Evolutionary conservation across 179 eudicot species (phyloP), one percentile per base, ranked within the genome.

Genomic region (Kewa caespitosa): DNA sequence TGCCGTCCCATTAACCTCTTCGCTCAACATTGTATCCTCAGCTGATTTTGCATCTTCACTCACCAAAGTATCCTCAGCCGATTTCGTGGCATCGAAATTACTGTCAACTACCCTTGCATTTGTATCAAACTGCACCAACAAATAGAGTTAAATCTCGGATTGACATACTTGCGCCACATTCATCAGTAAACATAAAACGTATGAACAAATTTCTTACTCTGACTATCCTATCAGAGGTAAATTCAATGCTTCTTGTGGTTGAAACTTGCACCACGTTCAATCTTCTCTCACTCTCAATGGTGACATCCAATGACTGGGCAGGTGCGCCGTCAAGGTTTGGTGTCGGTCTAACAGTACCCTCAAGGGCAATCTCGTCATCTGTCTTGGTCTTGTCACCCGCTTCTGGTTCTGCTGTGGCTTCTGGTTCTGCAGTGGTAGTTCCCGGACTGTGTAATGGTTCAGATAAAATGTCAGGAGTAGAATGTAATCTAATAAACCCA

Each of bases 71-170:
- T 73, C 77, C 59, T 75, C 81, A 41, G 64, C 70, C 20, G 85
- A 73, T 79, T 86, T 84, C 4, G 74, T 81, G 50, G 76, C 87
- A 71, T 80, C 90, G 38, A 76, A 64, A 31, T 81, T 79, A 42
- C 81, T 83, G 38, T 83, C 86, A 37, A 63, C 76, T 39, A 42
- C 43, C 48, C 75, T 78, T 5, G 60, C 79, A 4, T 84, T 34
- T 57, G 85, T 72, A 73, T 81, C 67, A 43, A 61, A 80, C 97
- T 89, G 88, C 81, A 76, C 43, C 38, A 31, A 66, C 38, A 39
- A 55, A 75, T 27, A 3, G 6, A 12, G 8, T n/a, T n/a, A 54
- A n/a, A 68, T 46, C 23, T n/a, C 8, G 15, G 57, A 18, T 30
- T 28, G 64, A 31, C 36, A 59, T 2, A 33, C 11, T 31, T 38